These are phyloP conservation scores for Aquilaria malaccensis DNA, from an alignment of 345 rosid genomes.

Conservation along the genomic window DNA sequence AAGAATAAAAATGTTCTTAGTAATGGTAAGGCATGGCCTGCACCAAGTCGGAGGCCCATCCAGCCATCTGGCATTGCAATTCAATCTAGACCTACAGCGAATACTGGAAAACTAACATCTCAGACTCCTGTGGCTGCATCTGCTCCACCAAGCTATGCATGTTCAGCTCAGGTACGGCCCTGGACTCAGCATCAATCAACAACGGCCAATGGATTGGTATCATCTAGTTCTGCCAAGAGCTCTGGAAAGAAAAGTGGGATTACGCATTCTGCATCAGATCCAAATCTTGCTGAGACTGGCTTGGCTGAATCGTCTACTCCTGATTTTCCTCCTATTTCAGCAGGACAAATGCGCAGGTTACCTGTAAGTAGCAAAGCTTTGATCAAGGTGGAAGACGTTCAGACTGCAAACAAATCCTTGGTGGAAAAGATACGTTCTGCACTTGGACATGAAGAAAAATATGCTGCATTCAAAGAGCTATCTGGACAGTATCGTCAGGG, in stretches of 20 bases:
- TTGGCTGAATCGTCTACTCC: slow-evolving; percentile 27
- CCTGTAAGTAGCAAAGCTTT: slow-evolving; percentile 27
- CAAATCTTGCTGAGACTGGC: slow-evolving; percentile 47
- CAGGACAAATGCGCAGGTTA: slow-evolving; percentile 30
- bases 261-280: slow-evolving; percentile 62
- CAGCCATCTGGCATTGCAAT: slow-evolving; percentile 27
- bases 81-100: slow-evolving; percentile 21
- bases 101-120: slow-evolving; percentile 14
- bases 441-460: slow-evolving; percentile 57
- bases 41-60: slow-evolving; percentile 25
- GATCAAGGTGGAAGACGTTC: slow-evolving; percentile 43
- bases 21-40: slow-evolving; percentile 60
- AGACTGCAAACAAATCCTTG: slow-evolving; percentile 71
- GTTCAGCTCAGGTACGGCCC: slow-evolving; percentile 29
- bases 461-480: slow-evolving; percentile 54
- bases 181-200: slow-evolving; percentile 19
- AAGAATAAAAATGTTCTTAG: slow-evolving; percentile 21
- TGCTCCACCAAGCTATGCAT: slow-evolving; percentile 31
- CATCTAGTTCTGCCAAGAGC: slow-evolving; percentile 27
- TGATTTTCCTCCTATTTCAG: slow-evolving; percentile 83
- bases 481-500: slow-evolving; percentile 84
- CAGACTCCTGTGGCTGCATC: slow-evolving; percentile 21
- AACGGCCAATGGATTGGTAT: slow-evolving; percentile 17
- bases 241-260: slow-evolving; percentile 33
- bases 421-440: slow-evolving; percentile 76